These are phyloP conservation scores for Graphilbum ipis-grandicollis DNA, from an alignment of 2,329 filamentous ascomycete genomes.

Conservation along the genomic window DNA sequence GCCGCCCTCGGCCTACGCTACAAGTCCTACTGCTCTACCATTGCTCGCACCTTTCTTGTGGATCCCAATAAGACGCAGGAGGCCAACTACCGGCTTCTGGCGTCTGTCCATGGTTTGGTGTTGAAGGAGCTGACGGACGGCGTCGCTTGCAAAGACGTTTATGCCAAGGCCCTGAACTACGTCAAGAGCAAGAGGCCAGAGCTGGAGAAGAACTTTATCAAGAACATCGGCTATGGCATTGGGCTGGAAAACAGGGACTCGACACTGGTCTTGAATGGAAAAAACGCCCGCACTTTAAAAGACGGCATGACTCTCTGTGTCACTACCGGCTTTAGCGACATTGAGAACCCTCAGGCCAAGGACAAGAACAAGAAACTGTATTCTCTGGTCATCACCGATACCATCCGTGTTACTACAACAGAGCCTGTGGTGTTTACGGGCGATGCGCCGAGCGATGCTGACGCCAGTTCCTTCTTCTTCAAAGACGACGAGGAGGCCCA, in stretches of 20 bases:
- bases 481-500: constrained; percentile 86
- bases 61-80: constrained; percentile 96
- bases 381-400: constrained; percentile 81
- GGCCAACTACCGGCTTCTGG: constrained; percentile 77
- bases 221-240: constrained; percentile 81
- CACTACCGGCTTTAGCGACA: constrained; percentile 75
- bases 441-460: constrained; percentile 77
- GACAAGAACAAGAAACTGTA: constrained; percentile 84
- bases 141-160: constrained; percentile 73
- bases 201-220: constrained; percentile 84
- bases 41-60: constrained; percentile 87
- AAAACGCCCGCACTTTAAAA: constrained; percentile 68
- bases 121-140: constrained; percentile 85
- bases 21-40: constrained; percentile 85
- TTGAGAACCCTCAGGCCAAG: constrained; percentile 72
- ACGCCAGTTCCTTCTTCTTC: constrained; percentile 96
- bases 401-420: constrained; percentile 65
- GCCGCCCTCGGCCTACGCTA: constrained; percentile 85
- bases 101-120: constrained; percentile 72
- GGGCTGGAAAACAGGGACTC: constrained; percentile 81
- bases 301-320: constrained; percentile 95
- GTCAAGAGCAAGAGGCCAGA: constrained; percentile 87
- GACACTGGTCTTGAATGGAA: constrained; percentile 70
- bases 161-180: constrained; percentile 65
- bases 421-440: constrained; percentile 84